Conservation (phyloP, 768 basidiomycete species). For the Kwoniella sp. region DNA sequence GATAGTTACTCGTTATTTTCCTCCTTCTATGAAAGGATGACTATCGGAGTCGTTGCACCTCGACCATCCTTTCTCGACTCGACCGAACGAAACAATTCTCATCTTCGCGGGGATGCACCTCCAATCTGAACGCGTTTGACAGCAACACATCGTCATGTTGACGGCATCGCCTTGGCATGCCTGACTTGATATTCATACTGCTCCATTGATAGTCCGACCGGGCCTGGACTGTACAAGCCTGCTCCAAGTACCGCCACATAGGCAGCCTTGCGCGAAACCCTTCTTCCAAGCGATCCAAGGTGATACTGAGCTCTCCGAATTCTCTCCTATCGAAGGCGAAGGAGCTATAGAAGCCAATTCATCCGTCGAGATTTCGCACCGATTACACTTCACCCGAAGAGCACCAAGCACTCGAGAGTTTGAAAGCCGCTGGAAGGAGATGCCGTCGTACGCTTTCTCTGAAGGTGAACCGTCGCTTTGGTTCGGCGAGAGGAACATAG, state of each 20-base stretch:
- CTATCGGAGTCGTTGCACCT: no score
- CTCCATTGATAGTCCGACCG: no score
- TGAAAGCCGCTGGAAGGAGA: slow-evolving; percentile 26
- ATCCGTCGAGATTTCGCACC: slow-evolving; percentile 14
- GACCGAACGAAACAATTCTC: no score
- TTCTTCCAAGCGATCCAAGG: slow-evolving; percentile 32
- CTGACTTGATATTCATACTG: no score
- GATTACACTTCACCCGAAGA: slow-evolving; percentile 15
- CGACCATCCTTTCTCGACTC: no score
- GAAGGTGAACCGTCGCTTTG: background rate
- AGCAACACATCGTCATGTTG: no score
- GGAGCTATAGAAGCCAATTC: background rate
- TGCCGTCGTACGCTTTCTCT: slow-evolving; percentile 19
- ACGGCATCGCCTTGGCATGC: no score
- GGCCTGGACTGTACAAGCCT: background rate
- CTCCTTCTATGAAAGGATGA: no score
- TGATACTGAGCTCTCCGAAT: background rate
- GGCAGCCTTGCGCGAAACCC: slow-evolving; percentile 27
- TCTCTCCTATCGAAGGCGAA: no score
- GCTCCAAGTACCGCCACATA: slow-evolving; percentile 44
- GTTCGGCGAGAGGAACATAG: slow-evolving; percentile 26
- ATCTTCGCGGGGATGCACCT: no score
- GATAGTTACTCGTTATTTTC: no score
- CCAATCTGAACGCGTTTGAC: no score
- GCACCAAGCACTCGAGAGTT: background rate